A percentile compares a stretch with the other conserved stretches of the same genome.
phyloP scores from a whole-genome alignment of 257 asterid species.

The Solanum pimpinellifolium region DNA sequence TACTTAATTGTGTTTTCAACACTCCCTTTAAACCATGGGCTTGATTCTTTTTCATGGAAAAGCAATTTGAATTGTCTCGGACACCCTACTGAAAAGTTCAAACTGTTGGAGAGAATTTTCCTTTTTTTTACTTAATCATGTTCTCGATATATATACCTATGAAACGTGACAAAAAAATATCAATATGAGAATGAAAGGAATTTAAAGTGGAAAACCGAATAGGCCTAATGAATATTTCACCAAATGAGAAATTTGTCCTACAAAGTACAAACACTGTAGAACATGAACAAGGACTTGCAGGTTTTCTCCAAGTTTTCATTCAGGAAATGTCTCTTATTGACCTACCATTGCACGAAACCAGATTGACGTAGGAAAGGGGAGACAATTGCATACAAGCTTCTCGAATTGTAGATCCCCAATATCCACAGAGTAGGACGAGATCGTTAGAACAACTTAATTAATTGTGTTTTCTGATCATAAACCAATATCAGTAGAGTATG shows the following conservation, averaged over 20 bases:
- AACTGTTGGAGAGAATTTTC: background rate
- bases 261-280: background rate
- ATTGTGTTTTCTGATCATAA: background rate
- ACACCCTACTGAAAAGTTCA: background rate
- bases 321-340: background rate
- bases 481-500: background rate
- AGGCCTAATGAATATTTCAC: background rate
- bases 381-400: background rate
- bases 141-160: background rate
- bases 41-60: background rate
- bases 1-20: background rate
- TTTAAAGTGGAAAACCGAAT: background rate
- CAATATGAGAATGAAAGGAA: background rate
- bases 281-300: background rate
- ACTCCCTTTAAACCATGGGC: background rate
- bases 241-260: background rate
- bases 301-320: background rate
- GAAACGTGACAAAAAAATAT: background rate
- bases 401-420: background rate
- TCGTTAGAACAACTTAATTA: background rate
- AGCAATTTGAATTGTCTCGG: background rate
- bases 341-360: background rate
- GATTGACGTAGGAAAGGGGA: background rate
- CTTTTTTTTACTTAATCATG: background rate
- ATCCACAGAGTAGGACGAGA: background rate